phyloP scores from a whole-genome alignment of 148 eudicot genomes.

The Rhododendron ovatum region DNA sequence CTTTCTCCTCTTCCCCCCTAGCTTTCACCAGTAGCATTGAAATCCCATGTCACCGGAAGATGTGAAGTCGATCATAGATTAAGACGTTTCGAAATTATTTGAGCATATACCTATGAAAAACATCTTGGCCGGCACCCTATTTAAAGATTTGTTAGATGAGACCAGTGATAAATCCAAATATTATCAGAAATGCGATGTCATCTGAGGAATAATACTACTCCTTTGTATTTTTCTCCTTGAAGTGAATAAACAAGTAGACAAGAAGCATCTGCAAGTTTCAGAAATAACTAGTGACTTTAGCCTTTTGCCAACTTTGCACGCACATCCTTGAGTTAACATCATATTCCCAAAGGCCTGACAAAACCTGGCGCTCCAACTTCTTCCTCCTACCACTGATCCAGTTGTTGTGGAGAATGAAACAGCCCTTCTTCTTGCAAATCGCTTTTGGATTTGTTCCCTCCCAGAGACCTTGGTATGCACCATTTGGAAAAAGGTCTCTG shows the following conservation, averaged over 20 bases:
- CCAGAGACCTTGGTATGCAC: constrained; percentile 79
- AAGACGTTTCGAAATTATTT: not conserved
- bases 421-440: constrained; percentile 57
- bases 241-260: constrained; percentile 2
- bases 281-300: constrained; percentile 14
- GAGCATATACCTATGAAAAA: not conserved
- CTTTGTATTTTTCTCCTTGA: not conserved
- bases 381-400: constrained; percentile 81
- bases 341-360: constrained; percentile 78
- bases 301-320: not conserved
- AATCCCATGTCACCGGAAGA: not conserved
- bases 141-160: not conserved
- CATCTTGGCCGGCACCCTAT: constrained; percentile 17
- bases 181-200: not conserved
- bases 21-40: not conserved
- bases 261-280: constrained; percentile 15
- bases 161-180: constrained; percentile 21
- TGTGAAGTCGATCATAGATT: not conserved
- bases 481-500: constrained; percentile 83
- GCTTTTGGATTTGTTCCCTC: constrained; percentile 42
- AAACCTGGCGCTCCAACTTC: constrained; percentile 77
- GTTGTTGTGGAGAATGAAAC: constrained; percentile 76
- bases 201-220: not conserved
- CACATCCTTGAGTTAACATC: constrained; percentile 71
- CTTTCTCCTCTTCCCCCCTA: not conserved